phyloP scores from a whole-genome alignment of 1,284 basidiomycete species.

The Trichosporon faecale region DNA sequence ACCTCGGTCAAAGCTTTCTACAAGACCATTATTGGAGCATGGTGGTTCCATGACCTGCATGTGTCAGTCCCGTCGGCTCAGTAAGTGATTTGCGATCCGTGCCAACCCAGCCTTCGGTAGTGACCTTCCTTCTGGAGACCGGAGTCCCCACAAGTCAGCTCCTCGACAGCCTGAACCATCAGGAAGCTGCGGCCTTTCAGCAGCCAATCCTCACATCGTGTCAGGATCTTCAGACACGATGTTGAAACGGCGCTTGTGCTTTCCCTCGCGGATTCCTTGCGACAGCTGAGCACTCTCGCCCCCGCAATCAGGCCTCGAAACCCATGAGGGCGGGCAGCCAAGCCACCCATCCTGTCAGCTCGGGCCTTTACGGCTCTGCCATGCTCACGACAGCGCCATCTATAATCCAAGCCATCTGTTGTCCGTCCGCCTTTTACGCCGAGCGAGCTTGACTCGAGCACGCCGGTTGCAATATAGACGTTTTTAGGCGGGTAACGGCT shows the following conservation, averaged over 20 bases:
- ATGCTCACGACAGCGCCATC: constrained; percentile 15
- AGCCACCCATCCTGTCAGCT: constrained; percentile 12
- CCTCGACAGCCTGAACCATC: background rate
- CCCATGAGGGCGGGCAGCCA: constrained; percentile 15
- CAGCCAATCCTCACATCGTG: constrained; percentile 17
- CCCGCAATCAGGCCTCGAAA: constrained; percentile 26
- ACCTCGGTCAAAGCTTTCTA: constrained; percentile 1
- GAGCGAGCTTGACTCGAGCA: constrained; percentile 12
- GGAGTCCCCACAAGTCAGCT: background rate
- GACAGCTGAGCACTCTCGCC: constrained; percentile 6
- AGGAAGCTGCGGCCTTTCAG: background rate
- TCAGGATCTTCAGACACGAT: background rate
- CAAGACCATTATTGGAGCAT: background rate
- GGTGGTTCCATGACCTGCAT: background rate
- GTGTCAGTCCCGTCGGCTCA: constrained; percentile 15
- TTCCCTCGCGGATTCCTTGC: constrained; percentile 24
- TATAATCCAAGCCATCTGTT: constrained; percentile 16
- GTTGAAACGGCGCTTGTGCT: constrained; percentile 5
- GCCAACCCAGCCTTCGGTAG: constrained; percentile 8
- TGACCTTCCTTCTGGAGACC: background rate
- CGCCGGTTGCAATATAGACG: constrained; percentile 17
- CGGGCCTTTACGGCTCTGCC: constrained; percentile 25
- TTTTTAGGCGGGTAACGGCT: constrained; percentile 20
- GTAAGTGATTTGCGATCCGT: constrained; percentile 16
- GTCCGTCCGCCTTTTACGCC: constrained; percentile 30